phyloP scores from a whole-genome alignment of 495 filamentous ascomycete species.

The Bacidia rubella region DNA sequence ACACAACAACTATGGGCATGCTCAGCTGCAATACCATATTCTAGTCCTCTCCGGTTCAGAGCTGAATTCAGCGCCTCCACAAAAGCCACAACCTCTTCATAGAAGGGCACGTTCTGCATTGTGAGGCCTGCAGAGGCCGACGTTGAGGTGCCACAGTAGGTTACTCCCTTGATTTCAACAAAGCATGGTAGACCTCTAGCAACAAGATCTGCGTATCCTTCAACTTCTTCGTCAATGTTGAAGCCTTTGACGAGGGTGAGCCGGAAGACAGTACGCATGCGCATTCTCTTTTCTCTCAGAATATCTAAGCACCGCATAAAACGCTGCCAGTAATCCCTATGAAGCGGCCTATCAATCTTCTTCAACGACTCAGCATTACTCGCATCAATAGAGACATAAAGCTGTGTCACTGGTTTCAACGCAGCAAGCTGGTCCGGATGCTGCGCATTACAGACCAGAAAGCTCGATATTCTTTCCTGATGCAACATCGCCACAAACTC shows the following conservation, averaged over 20 bases:
- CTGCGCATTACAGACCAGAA: constrained; percentile 97
- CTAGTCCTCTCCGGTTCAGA: constrained; percentile 50
- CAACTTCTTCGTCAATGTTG: constrained; percentile 85
- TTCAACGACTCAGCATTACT: constrained; percentile 77
- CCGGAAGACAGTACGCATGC: constrained; percentile 86
- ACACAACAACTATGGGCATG: constrained; percentile 91
- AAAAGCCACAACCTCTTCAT: constrained; percentile 72
- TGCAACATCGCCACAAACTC: constrained; percentile 73
- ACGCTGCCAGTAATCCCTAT: constrained; percentile 95
- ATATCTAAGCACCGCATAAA: constrained; percentile 86
- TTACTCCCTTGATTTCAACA: constrained; percentile 91
- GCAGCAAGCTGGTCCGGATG: constrained; percentile 82
- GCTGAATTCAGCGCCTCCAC: constrained; percentile 57
- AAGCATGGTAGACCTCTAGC: constrained; percentile 76
- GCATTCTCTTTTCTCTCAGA: constrained; percentile 61
- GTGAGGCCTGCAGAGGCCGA: constrained; percentile 68
- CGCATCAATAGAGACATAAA: constrained; percentile 93
- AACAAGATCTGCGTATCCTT: constrained; percentile 82
- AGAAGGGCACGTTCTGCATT: constrained; percentile 95
- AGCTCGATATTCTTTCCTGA: constrained; percentile 73
- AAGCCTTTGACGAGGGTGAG: constrained; percentile 92
- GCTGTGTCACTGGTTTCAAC: constrained; percentile 72
- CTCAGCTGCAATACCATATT: constrained; percentile 86
- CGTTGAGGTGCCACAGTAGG: constrained; percentile 83
- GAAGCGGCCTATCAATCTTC: constrained; percentile 78